phyloP scores from a whole-genome alignment of 257 asterid species.

The Verbena officinalis region DNA sequence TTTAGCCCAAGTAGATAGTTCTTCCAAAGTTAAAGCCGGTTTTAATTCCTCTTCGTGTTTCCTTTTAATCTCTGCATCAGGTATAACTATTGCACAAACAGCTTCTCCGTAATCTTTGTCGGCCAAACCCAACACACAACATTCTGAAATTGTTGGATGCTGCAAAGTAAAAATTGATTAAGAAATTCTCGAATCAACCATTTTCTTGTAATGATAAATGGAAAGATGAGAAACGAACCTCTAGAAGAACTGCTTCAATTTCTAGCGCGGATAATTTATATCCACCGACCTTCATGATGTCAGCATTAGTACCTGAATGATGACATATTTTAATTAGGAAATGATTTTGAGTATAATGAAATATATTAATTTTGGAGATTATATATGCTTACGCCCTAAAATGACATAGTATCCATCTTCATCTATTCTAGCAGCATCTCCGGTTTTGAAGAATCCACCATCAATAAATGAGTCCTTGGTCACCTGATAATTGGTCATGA shows the following conservation, averaged over 20 bases:
- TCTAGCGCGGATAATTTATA: conserved; percentile 94
- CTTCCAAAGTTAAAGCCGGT: conserved; percentile 78
- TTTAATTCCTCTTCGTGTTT: conserved; percentile 62
- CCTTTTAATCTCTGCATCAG: conserved; percentile 55
- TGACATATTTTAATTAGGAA: background rate
- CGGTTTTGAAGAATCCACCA: conserved; percentile 94
- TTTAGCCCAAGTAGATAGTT: conserved; percentile 83
- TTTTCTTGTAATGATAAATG: background rate
- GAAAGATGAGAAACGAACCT: conserved; percentile 53
- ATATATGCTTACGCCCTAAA: conserved; percentile 80
- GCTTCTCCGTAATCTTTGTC: conserved; percentile 92
- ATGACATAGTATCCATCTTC: conserved; percentile 95
- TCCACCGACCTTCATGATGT: conserved; percentile 97
- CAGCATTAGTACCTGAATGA: conserved; percentile 91
- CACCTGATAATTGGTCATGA: conserved; percentile 50
- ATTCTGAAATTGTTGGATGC: conserved; percentile 83
- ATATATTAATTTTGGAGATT: background rate
- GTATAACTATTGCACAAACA: conserved; percentile 77
- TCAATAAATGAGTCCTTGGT: conserved; percentile 78
- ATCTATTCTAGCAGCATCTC: conserved; percentile 84
- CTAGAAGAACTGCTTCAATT: conserved; percentile 92
- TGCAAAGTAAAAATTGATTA: conserved; percentile 38
- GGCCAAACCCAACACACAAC: conserved; percentile 94
- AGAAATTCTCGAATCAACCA: conserved; percentile 2
- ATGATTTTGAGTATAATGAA: background rate